Percentiles rank a stretch among this genome's conserved stretches.
These are phyloP conservation scores for Leccinellum rugosiceps DNA, from an alignment of 768 basidiomycete species.

Conservation along the genomic window DNA sequence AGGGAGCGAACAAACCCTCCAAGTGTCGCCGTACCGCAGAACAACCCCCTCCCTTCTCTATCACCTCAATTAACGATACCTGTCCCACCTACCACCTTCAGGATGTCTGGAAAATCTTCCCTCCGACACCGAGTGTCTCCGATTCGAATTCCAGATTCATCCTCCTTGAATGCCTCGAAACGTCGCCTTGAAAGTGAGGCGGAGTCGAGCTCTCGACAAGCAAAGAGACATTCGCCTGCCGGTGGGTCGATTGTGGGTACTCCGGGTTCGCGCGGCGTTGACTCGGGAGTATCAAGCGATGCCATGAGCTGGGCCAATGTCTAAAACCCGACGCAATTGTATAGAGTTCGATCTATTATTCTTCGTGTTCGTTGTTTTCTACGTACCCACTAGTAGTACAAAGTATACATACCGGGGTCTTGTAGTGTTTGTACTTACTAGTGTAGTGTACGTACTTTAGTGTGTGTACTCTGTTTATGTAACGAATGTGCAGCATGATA, in stretches of 20 bases:
- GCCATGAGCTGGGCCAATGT: not conserved
- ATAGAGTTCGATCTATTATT: too few relatives aligned
- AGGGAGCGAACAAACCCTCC: not conserved
- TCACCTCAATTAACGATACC: not conserved
- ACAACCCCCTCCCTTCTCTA: too few relatives aligned
- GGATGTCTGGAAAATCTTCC: not conserved
- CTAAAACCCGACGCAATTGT: not conserved
- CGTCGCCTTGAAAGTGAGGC: not conserved
- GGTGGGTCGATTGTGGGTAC: not conserved
- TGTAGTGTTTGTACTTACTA: too few relatives aligned
- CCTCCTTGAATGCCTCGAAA: not conserved
- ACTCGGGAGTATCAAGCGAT: too few relatives aligned
- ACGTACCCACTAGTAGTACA: too few relatives aligned
- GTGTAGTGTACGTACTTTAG: too few relatives aligned
- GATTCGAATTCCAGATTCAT: not conserved
- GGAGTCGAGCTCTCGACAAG: not conserved
- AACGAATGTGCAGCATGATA: too few relatives aligned
- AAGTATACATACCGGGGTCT: too few relatives aligned
- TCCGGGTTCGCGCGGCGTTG: not conserved
- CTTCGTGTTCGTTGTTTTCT: too few relatives aligned
- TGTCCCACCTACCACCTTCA: not conserved
- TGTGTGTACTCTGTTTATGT: too few relatives aligned
- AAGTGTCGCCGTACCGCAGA: not conserved
- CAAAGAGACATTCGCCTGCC: not conserved
- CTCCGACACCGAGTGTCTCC: not conserved